phyloP scores from a whole-genome alignment of 768 basidiomycete genomes.

The Boletus pseudopeckii region DNA sequence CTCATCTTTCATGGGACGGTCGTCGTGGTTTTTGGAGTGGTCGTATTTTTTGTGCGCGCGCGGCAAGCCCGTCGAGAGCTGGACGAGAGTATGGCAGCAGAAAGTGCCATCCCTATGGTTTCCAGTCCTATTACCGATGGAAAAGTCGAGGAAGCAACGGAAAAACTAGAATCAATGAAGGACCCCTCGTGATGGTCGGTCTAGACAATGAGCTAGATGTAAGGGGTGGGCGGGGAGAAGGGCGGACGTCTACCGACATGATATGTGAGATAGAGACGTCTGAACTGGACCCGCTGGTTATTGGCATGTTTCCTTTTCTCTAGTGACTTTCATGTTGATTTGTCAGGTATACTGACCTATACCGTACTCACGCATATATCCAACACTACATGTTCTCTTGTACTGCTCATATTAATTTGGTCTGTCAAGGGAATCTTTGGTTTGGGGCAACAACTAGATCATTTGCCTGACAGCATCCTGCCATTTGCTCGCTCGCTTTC shows the following conservation, averaged over 20 bases:
- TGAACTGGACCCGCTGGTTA: neutral
- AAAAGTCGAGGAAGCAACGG: neutral
- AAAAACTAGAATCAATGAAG: neutral
- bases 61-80: slow-evolving; percentile 58
- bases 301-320: neutral
- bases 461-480: neutral
- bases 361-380: neutral
- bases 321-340: neutral
- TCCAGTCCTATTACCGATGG: neutral
- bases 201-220: neutral
- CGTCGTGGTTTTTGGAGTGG: slow-evolving; percentile 36
- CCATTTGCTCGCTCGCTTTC: slow-evolving; percentile 29
- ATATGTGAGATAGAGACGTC: neutral
- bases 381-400: neutral
- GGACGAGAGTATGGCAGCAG: slow-evolving; percentile 51
- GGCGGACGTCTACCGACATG: neutral
- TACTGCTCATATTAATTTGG: neutral
- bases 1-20: slow-evolving; percentile 64
- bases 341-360: neutral
- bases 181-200: neutral
- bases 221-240: neutral
- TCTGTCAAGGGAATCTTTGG: neutral
- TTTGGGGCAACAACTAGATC: neutral
- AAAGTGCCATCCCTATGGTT: neutral
- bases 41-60: slow-evolving; percentile 54